Evolutionary conservation across 106 monocot species (phyloP).

Genomic region (Gastrodia elata): DNA sequence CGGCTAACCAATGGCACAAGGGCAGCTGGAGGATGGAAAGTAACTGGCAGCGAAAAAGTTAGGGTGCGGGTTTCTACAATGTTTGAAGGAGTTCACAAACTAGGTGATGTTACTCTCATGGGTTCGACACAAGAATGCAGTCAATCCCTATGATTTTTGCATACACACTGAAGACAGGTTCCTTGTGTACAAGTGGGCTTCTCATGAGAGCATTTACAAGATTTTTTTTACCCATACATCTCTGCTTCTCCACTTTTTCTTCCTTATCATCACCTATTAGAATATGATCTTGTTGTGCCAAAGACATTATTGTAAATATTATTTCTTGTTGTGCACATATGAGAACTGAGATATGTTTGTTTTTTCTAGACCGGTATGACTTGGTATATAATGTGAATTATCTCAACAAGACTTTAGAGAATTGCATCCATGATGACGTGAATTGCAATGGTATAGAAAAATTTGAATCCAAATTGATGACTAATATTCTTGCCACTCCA

Average conservation of each 20-base stretch:
- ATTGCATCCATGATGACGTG: background rate
- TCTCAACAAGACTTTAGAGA: background rate
- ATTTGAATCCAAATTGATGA: background rate
- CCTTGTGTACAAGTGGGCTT: constrained; percentile 75
- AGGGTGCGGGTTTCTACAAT: constrained; percentile 39
- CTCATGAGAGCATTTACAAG: constrained; percentile 71
- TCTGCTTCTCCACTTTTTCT: background rate
- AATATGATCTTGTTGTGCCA: background rate
- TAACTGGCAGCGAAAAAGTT: constrained; percentile 71
- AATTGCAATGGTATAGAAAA: background rate
- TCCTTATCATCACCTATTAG: background rate
- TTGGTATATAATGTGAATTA: background rate
- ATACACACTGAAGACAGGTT: constrained; percentile 39
- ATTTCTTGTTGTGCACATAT: background rate
- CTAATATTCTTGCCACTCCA: background rate
- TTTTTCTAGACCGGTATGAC: background rate
- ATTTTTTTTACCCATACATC: constrained; percentile 43
- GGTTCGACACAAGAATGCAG: constrained; percentile 76
- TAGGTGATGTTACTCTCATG: constrained; percentile 62
- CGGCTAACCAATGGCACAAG: constrained; percentile 16
- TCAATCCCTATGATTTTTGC: constrained; percentile 63
- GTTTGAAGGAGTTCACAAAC: constrained; percentile 57
- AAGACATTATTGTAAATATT: background rate
- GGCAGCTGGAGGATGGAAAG: constrained; percentile 51
- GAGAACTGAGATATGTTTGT: background rate